Base-by-base conservation (phyloP, 306 rosid genomes). In the Gillenia trifoliata region DNA sequence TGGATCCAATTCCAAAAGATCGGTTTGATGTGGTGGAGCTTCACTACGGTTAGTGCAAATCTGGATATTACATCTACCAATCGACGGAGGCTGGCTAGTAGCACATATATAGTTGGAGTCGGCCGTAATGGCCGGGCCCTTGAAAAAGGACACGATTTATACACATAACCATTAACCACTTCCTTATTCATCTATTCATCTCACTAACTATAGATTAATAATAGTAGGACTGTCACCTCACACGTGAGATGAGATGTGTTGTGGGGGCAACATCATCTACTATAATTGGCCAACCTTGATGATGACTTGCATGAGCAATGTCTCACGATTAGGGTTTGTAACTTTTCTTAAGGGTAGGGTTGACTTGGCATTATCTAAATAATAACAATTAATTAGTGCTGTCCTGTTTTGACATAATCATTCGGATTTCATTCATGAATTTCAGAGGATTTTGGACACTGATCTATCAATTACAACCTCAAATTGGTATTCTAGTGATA, bases 11-110 rank as follows among this genome's bases (percentile, higher is more conserved):
- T 13, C 66, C 40, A 20, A 33, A 64, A 10, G 68, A 64, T 33
- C 36, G 25, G 68, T 29, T 59, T 74, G 50, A 75, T 71, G 50
- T 64, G 78, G 72, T 45, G 30, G 70, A 56, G 71, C 23, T 36
- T 29, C 41, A 33, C 59, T 47, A 11, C 13, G 68, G 26, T 23
- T n/a, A n/a, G 40, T 57, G 52, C 76, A 54, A 55, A 59, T 60
- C 19, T 38, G 47, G 75, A 11, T 43, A 31, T 56, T 72, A 56
- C 12, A 64, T 54, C 50, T 52, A 72, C 68, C 49, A 56, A 65
- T 64, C 73, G 68, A 64, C 15, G 19, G 20, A 45, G 50, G 30
- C 41, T 40, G 34, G 52, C 52, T 45, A 60, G 55, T 59, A 7
- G 76, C 67, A 47, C 11, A 40, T 50, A 40, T 50, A 69, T 31